A percentile compares a stretch with the other conserved stretches of the same genome.
Conservation (phyloP, 179 eudicot genomes). For the Beta lomatogona region DNA sequence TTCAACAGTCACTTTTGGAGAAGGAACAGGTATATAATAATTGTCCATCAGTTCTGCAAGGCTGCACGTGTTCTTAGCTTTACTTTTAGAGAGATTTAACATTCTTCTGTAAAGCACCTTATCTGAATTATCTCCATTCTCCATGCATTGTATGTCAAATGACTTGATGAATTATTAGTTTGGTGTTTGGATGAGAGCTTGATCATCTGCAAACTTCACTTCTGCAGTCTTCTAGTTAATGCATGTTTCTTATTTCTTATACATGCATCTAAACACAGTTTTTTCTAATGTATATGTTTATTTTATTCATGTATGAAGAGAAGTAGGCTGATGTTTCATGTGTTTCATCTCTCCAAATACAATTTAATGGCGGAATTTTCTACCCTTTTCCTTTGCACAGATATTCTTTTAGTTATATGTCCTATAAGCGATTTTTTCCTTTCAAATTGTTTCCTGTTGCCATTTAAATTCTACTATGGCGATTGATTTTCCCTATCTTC, state of each 20-base stretch:
- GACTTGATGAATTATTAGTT: background rate
- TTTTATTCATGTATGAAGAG: background rate
- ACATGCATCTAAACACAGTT: background rate
- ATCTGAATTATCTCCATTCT: background rate
- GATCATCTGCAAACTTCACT: constrained; percentile 3
- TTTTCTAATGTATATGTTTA: too few species aligned
- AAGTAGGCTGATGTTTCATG: background rate
- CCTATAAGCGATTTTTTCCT: background rate
- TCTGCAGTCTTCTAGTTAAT: background rate
- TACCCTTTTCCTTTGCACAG: background rate
- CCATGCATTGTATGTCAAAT: background rate
- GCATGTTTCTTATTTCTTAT: background rate
- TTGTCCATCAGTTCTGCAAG: background rate
- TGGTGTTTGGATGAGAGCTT: background rate
- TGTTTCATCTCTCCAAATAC: background rate
- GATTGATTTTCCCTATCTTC: background rate
- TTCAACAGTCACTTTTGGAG: constrained; percentile 78
- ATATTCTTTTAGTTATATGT: background rate
- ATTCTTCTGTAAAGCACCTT: background rate
- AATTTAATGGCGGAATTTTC: background rate
- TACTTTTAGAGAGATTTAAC: constrained; percentile 3
- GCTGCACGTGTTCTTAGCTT: constrained; percentile 3
- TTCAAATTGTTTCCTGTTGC: background rate
- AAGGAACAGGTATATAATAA: constrained; percentile 75
- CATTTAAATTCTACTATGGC: background rate